Evolutionary conservation across 2,329 filamentous ascomycete genomes (phyloP).

Genomic region (Aspergillus luchuensis): DNA sequence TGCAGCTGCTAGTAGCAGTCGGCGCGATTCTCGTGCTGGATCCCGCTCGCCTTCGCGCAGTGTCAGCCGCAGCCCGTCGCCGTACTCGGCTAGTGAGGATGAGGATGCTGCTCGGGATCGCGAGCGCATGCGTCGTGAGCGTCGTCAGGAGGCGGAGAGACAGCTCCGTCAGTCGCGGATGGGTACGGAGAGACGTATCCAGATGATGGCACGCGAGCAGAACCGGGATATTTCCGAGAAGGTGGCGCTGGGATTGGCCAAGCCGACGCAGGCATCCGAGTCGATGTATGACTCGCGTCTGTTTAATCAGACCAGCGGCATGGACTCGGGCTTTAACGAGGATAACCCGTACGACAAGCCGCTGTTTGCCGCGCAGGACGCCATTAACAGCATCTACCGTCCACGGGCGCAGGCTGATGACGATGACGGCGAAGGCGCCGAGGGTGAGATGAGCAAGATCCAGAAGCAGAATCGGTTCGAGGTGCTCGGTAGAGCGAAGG

Average conservation of each 20-base stretch:
- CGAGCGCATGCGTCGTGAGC: constrained; percentile 75
- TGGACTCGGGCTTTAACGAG: constrained; percentile 92
- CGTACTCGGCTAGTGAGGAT: constrained; percentile 58
- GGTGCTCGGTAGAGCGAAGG: constrained; percentile 75
- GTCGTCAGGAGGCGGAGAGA: constrained; percentile 78
- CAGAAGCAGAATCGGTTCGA: constrained; percentile 86
- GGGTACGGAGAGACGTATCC: constrained; percentile 87
- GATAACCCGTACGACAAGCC: constrained; percentile 98
- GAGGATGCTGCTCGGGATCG: constrained; percentile 73
- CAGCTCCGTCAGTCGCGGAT: constrained; percentile 92
- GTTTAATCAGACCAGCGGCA: constrained; percentile 92
- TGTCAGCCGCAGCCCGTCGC: constrained; percentile 45
- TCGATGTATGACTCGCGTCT: constrained; percentile 96
- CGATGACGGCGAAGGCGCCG: constrained; percentile 76
- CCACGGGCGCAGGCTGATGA: constrained; percentile 71
- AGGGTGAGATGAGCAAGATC: constrained; percentile 83
- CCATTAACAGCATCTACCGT: constrained; percentile 90
- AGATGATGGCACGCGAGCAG: constrained; percentile 92
- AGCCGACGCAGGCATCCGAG: constrained; percentile 88
- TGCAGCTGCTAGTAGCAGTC: constrained; percentile 35
- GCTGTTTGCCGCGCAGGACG: constrained; percentile 92
- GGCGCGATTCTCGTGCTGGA: constrained; percentile 47
- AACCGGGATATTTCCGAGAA: constrained; percentile 97
- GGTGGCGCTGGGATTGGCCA: constrained; percentile 89
- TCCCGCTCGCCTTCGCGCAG: constrained; percentile 50